Evolutionary conservation across 208 protist species (phyloP).

Genomic region (Trypanosoma platydactyli): DNA sequence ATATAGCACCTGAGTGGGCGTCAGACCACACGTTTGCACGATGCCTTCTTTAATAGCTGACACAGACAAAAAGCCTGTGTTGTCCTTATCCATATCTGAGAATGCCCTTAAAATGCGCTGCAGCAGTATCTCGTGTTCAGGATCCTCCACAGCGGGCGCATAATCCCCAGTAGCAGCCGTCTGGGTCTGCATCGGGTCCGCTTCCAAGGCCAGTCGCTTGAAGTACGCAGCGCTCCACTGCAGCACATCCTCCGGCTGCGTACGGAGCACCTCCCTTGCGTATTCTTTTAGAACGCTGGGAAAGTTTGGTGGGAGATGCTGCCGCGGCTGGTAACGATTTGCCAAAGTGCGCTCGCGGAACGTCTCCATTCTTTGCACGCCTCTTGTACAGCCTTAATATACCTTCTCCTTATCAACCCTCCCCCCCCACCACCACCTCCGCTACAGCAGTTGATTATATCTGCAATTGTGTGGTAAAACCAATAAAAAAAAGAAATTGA

Average conservation of each 20-base stretch:
- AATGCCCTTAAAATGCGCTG: slow-evolving; percentile 64
- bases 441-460: too few species aligned
- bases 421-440: too few species aligned
- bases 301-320: slow-evolving; percentile 87
- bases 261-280: slow-evolving; percentile 91
- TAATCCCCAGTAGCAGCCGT: slow-evolving; percentile 42
- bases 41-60: slow-evolving; percentile 51
- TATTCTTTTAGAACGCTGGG: slow-evolving; percentile 90
- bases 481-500: background rate
- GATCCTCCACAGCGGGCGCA: slow-evolving; percentile 35
- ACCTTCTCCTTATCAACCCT: background rate
- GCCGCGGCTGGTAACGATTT: slow-evolving; percentile 87
- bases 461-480: background rate
- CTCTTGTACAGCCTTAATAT: slow-evolving; percentile 6
- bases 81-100: slow-evolving; percentile 39
- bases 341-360: slow-evolving; percentile 86
- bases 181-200: slow-evolving; percentile 54
- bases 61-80: slow-evolving; percentile 48
- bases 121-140: slow-evolving; percentile 27
- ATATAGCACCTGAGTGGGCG: slow-evolving; percentile 74
- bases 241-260: slow-evolving; percentile 90
- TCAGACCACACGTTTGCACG: slow-evolving; percentile 57
- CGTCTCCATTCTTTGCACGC: slow-evolving; percentile 32
- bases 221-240: slow-evolving; percentile 93
- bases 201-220: slow-evolving; percentile 77